phyloP scores from a whole-genome alignment of 345 rosid species.

The Linum usitatissimum region DNA sequence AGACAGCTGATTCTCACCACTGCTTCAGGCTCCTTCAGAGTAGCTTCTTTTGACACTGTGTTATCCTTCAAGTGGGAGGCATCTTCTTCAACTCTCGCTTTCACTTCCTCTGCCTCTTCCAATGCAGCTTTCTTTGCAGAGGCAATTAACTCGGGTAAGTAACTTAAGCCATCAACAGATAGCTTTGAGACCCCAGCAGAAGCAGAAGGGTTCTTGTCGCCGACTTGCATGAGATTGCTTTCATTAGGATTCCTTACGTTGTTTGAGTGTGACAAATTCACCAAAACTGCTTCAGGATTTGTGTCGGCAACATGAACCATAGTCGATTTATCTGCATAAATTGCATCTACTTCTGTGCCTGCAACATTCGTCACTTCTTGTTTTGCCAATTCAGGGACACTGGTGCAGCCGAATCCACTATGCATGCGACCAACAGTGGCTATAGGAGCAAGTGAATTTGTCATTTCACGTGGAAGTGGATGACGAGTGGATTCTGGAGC shows the following conservation, averaged over 20 bases:
- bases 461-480: constrained; percentile 21
- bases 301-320: constrained; percentile 6
- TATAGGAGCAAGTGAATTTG: constrained; percentile 22
- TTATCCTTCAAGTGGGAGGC: constrained; percentile 21
- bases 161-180: constrained; percentile 37
- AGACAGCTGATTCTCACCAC: constrained; percentile 39
- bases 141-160: constrained; percentile 57
- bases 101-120: constrained; percentile 67
- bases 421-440: constrained; percentile 9
- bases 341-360: constrained; percentile 29
- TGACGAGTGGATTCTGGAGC: constrained; percentile 24
- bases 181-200: constrained; percentile 32
- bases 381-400: constrained; percentile 25
- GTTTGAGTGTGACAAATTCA: constrained; percentile 18
- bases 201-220: constrained; percentile 28
- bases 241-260: constrained; percentile 18
- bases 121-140: constrained; percentile 67
- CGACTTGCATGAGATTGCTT: constrained; percentile 16
- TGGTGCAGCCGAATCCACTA: constrained; percentile 15
- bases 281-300: constrained; percentile 17
- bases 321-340: constrained; percentile 19
- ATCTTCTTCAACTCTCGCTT: constrained; percentile 43
- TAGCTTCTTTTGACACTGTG: constrained; percentile 26
- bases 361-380: constrained; percentile 20
- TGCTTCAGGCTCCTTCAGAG: constrained; percentile 33